A percentile compares a stretch with the other conserved stretches of the same genome.
Evolutionary conservation across 176 grass and related monocot genomes (phyloP).

Genomic region (Aegilops bicornis): DNA sequence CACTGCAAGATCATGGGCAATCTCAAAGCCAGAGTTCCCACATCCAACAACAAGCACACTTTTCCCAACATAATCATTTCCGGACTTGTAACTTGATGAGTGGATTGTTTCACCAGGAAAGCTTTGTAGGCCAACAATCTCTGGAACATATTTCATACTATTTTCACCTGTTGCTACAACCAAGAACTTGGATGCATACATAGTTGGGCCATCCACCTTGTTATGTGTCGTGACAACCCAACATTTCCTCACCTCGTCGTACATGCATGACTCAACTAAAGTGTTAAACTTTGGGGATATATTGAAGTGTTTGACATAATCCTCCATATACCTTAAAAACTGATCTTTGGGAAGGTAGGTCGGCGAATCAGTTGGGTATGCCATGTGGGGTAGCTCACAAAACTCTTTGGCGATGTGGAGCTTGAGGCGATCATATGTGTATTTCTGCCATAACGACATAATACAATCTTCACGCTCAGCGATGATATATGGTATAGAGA

Average conservation of each 20-base stretch:
- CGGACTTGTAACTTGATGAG: conserved; percentile 48
- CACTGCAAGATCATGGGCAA: conserved; percentile 56
- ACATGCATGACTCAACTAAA: conserved; percentile 38
- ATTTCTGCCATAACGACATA: conserved; percentile 50
- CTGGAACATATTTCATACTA: conserved; percentile 22
- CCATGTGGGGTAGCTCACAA: conserved; percentile 58
- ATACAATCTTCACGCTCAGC: conserved; percentile 58
- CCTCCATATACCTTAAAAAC: conserved; percentile 59
- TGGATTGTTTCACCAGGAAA: conserved; percentile 60
- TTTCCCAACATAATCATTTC: conserved; percentile 12
- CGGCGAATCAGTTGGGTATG: conserved; percentile 18
- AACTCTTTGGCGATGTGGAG: conserved; percentile 69
- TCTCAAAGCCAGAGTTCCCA: conserved; percentile 86
- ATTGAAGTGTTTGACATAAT: conserved; percentile 37
- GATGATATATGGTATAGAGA: conserved; percentile 35
- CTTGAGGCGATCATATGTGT: conserved; percentile 57
- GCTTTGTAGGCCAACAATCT: conserved; percentile 31
- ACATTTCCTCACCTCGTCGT: conserved; percentile 8
- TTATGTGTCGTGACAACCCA: conserved; percentile 43
- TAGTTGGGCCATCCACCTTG: background rate
- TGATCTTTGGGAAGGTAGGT: conserved; percentile 46
- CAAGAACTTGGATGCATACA: conserved; percentile 46
- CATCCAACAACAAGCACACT: conserved; percentile 62
- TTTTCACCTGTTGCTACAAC: conserved; percentile 76
- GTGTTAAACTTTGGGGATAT: conserved; percentile 25